These are phyloP conservation scores for Naganishia sp. DNA, from an alignment of 1,284 basidiomycete genomes.

Conservation along the genomic window DNA sequence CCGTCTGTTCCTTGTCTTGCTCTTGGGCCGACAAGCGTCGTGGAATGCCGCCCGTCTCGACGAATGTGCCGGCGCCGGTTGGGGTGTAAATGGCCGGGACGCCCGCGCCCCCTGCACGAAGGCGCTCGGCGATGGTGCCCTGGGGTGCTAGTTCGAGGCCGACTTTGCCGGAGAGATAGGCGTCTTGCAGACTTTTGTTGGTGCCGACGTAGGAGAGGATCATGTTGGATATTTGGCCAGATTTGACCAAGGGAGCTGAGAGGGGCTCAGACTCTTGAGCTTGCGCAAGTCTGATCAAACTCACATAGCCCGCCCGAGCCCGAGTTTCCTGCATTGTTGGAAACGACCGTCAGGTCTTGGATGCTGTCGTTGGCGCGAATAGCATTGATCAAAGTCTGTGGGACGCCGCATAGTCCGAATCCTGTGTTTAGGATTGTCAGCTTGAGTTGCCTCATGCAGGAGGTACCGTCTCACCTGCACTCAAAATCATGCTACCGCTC, in stretches of 20 bases:
- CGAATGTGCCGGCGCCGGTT: slow-evolving; percentile 82
- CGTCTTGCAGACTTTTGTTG: slow-evolving; percentile 57
- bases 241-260: slow-evolving; percentile 73
- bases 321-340: slow-evolving; percentile 80
- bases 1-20: slow-evolving; percentile 44
- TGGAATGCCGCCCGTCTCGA: slow-evolving; percentile 74
- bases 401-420: slow-evolving; percentile 52
- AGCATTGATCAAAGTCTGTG: slow-evolving; percentile 79
- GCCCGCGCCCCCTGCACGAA: slow-evolving; percentile 88
- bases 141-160: slow-evolving; percentile 86
- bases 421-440: slow-evolving; percentile 31
- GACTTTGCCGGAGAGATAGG: slow-evolving; percentile 79
- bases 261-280: not conserved
- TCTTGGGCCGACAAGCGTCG: slow-evolving; percentile 41
- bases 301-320: slow-evolving; percentile 75
- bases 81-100: slow-evolving; percentile 96
- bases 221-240: slow-evolving; percentile 77
- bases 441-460: not conserved
- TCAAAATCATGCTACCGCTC: slow-evolving; percentile 74
- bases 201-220: slow-evolving; percentile 82
- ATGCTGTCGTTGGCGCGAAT: slow-evolving; percentile 72
- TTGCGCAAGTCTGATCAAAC: slow-evolving; percentile 37
- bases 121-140: slow-evolving; percentile 84
- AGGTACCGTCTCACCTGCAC: slow-evolving; percentile 63
- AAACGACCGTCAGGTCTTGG: slow-evolving; percentile 73